Conservation (phyloP, 75 land plant species). For the Pinus albicaulis region DNA sequence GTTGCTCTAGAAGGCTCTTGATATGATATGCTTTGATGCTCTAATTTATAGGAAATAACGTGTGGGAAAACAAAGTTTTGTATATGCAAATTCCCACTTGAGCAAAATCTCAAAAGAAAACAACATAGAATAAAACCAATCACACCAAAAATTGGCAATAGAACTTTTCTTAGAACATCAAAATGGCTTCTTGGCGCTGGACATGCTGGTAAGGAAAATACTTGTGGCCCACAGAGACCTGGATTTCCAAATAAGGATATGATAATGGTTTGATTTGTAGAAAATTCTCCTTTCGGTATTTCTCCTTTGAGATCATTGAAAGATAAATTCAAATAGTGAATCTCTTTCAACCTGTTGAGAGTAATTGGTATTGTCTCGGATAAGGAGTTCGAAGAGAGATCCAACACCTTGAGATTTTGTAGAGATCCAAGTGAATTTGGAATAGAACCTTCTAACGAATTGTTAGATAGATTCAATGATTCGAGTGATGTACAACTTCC, state of each 20-base stretch:
- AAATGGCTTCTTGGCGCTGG: background rate
- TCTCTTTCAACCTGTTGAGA: background rate
- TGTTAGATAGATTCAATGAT: constrained; percentile 27
- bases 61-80: background rate
- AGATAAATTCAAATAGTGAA: constrained; percentile 30
- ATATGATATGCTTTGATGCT: constrained; percentile 2
- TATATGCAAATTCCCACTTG: background rate
- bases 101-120: background rate
- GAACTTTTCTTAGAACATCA: background rate
- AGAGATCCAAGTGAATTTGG: constrained; percentile 14
- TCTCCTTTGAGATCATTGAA: constrained; percentile 25
- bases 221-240: constrained; percentile 24
- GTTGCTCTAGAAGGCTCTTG: constrained; percentile 23
- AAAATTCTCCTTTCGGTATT: constrained; percentile 10
- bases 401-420: too few relatives aligned
- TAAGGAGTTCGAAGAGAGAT: constrained; percentile 7
- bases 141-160: background rate
- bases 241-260: constrained; percentile 19
- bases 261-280: constrained; percentile 10
- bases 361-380: constrained; percentile 14
- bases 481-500: constrained; percentile 15
- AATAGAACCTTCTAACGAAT: constrained; percentile 16
- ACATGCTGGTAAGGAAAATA: constrained; percentile 4
- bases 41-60: background rate
- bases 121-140: background rate